Evolutionary conservation across 2,329 filamentous ascomycete species (phyloP).

Genomic region (Diaporthe sp.): DNA sequence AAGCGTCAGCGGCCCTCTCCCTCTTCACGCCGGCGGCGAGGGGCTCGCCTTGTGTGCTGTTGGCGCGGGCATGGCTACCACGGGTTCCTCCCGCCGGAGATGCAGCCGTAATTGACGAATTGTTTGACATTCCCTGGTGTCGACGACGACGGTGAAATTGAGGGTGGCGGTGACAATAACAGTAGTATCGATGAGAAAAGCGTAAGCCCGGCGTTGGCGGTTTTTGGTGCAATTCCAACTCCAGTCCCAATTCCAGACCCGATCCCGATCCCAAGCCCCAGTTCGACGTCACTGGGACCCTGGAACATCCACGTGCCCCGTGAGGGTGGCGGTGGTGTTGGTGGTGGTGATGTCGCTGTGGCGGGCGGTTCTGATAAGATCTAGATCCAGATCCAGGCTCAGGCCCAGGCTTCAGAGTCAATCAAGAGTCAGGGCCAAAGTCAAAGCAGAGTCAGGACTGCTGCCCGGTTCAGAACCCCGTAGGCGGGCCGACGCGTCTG

Average conservation of each 20-base stretch:
- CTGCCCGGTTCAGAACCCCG: neutral
- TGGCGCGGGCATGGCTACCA: slow-evolving; percentile 35
- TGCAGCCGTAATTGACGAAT: slow-evolving; percentile 38
- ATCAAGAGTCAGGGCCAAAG: slow-evolving; percentile 1
- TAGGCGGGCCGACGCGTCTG: slow-evolving; percentile 30
- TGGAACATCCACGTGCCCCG: slow-evolving; percentile 28
- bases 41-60: slow-evolving; percentile 27
- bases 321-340: slow-evolving; percentile 9
- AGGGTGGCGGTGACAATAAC: neutral
- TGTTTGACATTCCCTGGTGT: slow-evolving; percentile 35
- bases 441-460: slow-evolving; percentile 11
- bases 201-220: neutral
- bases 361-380: neutral
- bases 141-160: neutral
- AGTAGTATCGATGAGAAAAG: neutral
- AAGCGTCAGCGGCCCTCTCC: slow-evolving; percentile 33
- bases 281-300: slow-evolving; percentile 34
- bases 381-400: slow-evolving; percentile 9
- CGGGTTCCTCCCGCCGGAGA: slow-evolving; percentile 35
- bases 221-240: neutral
- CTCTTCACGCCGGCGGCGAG: slow-evolving; percentile 33
- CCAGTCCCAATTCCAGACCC: neutral
- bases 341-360: neutral
- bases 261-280: slow-evolving; percentile 34
- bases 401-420: neutral